Percentiles rank a stretch among this genome's conserved stretches.
phyloP scores from a whole-genome alignment of 108 stramenopile genomes.

The Nannochloropsis gaditana region DNA sequence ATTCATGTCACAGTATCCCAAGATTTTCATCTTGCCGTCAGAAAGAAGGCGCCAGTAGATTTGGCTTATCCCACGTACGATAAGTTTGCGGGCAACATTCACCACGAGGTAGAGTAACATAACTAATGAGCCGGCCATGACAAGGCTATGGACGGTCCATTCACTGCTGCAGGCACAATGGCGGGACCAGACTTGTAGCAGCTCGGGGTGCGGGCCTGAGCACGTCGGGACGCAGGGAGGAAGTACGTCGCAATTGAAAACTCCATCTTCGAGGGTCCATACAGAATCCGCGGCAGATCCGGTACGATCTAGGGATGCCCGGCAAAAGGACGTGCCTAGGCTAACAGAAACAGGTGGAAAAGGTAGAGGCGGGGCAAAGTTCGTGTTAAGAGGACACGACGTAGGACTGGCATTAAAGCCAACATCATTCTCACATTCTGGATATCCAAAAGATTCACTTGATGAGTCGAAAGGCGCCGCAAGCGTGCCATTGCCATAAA shows the following conservation, averaged over 20 bases:
- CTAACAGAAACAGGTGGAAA: background rate
- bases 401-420: background rate
- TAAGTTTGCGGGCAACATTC: background rate
- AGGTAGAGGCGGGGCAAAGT: background rate
- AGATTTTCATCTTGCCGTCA: background rate
- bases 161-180: slow-evolving; percentile 13
- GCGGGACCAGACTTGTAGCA: background rate
- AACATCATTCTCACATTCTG: background rate
- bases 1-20: slow-evolving; percentile 15
- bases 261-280: background rate
- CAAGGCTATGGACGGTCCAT: background rate
- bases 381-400: background rate
- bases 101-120: background rate
- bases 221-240: background rate
- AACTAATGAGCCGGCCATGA: slow-evolving; percentile 12
- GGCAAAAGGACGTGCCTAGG: background rate
- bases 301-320: background rate
- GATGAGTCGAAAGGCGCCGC: background rate
- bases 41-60: slow-evolving; percentile 3
- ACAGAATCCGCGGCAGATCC: background rate
- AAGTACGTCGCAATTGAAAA: background rate
- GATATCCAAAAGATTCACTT: background rate
- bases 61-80: background rate
- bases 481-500: background rate
- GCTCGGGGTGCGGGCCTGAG: background rate